These are phyloP conservation scores for Boechera retrofracta DNA, from an alignment of 345 rosid genomes.

Conservation along the genomic window DNA sequence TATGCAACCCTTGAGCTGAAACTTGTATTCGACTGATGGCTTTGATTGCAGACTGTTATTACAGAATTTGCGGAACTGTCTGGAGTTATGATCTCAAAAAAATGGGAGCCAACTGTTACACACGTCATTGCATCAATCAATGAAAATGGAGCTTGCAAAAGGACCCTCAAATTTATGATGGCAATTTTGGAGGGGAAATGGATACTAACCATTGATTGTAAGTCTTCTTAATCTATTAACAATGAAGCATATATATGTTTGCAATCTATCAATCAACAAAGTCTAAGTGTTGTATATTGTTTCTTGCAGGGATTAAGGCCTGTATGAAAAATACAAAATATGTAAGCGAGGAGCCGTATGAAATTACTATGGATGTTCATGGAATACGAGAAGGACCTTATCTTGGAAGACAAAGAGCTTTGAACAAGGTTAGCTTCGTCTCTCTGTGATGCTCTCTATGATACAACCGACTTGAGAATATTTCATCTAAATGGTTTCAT, in stretches of 20 bases:
- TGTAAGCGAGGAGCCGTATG: constrained; percentile 74
- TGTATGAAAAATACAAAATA: constrained; percentile 58
- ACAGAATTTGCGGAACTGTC: constrained; percentile 60
- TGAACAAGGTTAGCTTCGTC: constrained; percentile 60
- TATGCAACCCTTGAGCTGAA: not conserved
- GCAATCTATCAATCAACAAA: constrained; percentile 7
- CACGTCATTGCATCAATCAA: constrained; percentile 83
- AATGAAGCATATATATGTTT: not conserved
- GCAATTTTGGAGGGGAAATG: constrained; percentile 95
- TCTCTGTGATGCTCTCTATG: not conserved
- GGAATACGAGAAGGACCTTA: constrained; percentile 77
- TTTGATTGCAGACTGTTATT: constrained; percentile 63
- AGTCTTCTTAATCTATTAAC: constrained; percentile 43
- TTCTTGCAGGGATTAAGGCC: constrained; percentile 70
- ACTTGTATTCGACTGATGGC: constrained; percentile 20
- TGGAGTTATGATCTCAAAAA: constrained; percentile 60
- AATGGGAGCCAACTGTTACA: constrained; percentile 75
- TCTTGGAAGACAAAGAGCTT: constrained; percentile 73
- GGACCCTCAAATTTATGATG: constrained; percentile 82
- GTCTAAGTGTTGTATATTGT: not conserved
- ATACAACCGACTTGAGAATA: not conserved
- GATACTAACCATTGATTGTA: constrained; percentile 78
- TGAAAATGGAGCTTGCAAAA: constrained; percentile 83
- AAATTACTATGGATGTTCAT: constrained; percentile 67
- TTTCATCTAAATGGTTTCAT: constrained; percentile 21